Evolutionary conservation across 257 asterid genomes (phyloP), one percentile per base, ranked within the genome.

Genomic region (Misopates orontium): DNA sequence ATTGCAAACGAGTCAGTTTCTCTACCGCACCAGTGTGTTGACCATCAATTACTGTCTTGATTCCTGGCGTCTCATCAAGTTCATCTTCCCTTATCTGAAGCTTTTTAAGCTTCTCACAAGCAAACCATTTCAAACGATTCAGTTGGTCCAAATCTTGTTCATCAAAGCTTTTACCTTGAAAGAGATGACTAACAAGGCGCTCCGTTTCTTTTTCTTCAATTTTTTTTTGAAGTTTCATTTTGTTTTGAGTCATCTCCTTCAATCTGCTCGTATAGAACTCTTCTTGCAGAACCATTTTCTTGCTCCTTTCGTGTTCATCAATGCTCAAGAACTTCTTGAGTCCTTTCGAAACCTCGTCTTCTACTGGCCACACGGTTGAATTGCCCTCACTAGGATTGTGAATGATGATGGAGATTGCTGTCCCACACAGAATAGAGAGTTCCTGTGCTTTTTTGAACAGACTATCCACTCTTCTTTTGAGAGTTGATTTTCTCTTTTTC

Each of bases 371-470:
- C 40, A 61, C 18, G 14, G 71, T 74, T 0, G 71, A 5, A 25
- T 48, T 36, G 5, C 51, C 71, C 23, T 71, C 79, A 1, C 31
- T 19, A 1, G 62, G 76, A 47, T 56, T 68, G 24, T 32, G 66
- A 49, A 69, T 21, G 32, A 80, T 25, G 42, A 80, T 55, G n/a
- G 18, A 63, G 9, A 80, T 23, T 54, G 76, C 77, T 22, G 70
- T 45, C 6, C 69, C 83, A 28, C 84, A 78, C 61, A 83, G 25
- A 60, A 73, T 23, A 1, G 84, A 80, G 13, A 83, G 57, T 69
- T 76, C 84, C 0, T 64, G 0, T n/a, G 79, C 81, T 65, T 76
- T 80, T 56, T 78, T 83, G 17, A 66, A 78, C n/a, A 80, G 19
- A 39, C 66, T 66, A 21, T 31, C 73, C 3, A 56, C 65, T 67